Evolutionary conservation across 306 rosid genomes (phyloP).

Genomic region (Echinosophora koreensis): DNA sequence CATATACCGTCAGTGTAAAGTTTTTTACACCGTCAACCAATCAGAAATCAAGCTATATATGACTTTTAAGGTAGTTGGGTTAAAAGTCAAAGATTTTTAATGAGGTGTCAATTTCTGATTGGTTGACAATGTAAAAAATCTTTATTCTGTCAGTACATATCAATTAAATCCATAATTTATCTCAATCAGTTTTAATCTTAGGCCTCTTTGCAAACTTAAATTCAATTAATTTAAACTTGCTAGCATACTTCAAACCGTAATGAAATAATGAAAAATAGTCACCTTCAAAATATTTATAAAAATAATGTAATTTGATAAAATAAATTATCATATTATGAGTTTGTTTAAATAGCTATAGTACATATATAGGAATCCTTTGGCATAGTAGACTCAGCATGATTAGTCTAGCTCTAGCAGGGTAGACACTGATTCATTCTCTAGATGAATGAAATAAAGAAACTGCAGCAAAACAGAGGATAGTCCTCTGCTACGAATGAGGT

Average conservation of each 20-base stretch:
- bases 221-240: background rate
- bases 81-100: too few species aligned
- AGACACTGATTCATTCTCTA: conserved; percentile 32
- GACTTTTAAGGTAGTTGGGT: too few species aligned
- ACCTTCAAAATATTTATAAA: background rate
- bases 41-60: too few species aligned
- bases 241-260: too few species aligned
- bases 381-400: conserved; percentile 17
- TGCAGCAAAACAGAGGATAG: conserved; percentile 31
- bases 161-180: too few species aligned
- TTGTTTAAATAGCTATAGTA: background rate
- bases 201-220: too few species aligned
- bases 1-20: too few species aligned
- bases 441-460: conserved; percentile 26
- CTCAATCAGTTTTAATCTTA: too few species aligned
- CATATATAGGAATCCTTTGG: background rate
- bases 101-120: too few species aligned
- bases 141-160: too few species aligned
- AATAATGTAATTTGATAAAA: background rate
- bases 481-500: conserved; percentile 24
- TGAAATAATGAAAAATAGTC: background rate
- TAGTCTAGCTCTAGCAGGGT: conserved; percentile 42
- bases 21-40: too few species aligned
- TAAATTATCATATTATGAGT: background rate
- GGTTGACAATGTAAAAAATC: too few species aligned